These are phyloP conservation scores for Fusarium oxysporum DNA, from an alignment of 2,329 filamentous ascomycete genomes.

Conservation along the genomic window DNA sequence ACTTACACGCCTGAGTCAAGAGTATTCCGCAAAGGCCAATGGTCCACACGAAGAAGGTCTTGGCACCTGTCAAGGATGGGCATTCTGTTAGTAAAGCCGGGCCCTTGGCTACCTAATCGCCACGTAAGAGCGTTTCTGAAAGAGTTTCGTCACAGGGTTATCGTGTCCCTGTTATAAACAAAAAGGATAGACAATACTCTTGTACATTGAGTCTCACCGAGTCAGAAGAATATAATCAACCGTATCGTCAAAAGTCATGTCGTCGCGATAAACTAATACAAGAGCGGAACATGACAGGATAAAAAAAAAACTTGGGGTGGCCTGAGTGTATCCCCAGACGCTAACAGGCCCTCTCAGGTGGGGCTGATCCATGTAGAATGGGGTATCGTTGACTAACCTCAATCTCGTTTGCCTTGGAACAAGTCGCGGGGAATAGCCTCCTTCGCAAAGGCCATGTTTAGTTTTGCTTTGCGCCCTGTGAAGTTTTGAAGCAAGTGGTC, in stretches of 20 bases:
- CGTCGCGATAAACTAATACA: conserved; percentile 19
- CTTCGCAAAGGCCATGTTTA: conserved; percentile 23
- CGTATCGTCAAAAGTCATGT: conserved; percentile 3
- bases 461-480: conserved; percentile 29
- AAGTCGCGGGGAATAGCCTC: conserved; percentile 29
- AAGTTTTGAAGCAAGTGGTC: conserved; percentile 26
- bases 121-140: conserved; percentile 42
- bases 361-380: conserved; percentile 13
- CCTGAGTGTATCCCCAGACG: conserved; percentile 38
- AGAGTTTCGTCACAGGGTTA: background rate
- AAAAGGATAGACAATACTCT: background rate
- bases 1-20: conserved; percentile 28
- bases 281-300: conserved; percentile 18
- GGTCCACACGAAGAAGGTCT: conserved; percentile 23
- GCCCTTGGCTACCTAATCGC: conserved; percentile 37
- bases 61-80: conserved; percentile 35
- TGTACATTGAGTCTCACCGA: background rate
- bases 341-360: conserved; percentile 4
- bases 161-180: background rate
- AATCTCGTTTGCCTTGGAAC: conserved; percentile 42
- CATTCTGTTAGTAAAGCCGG: conserved; percentile 44
- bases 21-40: conserved; percentile 14
- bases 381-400: conserved; percentile 39
- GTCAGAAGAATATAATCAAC: conserved; percentile 17
- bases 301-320: conserved; percentile 29